Evolutionary conservation across 2,329 filamentous ascomycete species (phyloP).

Genomic region (Alternaria brassicicola): DNA sequence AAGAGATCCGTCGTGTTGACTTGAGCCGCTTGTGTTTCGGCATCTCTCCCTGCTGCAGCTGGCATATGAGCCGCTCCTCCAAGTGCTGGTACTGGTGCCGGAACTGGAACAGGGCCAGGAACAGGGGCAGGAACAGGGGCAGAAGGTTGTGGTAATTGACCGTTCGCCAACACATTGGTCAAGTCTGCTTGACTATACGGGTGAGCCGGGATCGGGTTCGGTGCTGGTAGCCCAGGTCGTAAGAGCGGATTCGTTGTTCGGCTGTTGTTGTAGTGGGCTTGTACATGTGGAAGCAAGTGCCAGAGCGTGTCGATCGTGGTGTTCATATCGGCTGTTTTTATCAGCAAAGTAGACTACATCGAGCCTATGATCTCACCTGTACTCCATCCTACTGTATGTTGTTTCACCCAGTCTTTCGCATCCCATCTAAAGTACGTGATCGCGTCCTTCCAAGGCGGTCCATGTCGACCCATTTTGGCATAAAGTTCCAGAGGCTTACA

Average conservation of each 20-base stretch:
- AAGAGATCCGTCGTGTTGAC: not conserved
- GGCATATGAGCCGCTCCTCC: not conserved
- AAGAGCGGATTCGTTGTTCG: not conserved
- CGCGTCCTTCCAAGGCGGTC: not conserved
- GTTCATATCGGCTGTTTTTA: not conserved
- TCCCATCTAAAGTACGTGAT: not conserved
- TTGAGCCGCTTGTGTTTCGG: not conserved
- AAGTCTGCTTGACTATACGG: not conserved
- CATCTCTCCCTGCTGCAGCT: not conserved
- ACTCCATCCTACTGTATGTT: not conserved
- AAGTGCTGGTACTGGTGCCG: not conserved
- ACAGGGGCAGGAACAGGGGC: not conserved
- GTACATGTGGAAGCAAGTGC: not conserved
- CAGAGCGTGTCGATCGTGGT: not conserved
- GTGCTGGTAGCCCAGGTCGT: not conserved
- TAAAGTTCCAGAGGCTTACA: not conserved
- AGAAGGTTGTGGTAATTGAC: not conserved
- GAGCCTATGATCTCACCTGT: not conserved
- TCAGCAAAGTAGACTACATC: not conserved
- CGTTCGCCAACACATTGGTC: not conserved
- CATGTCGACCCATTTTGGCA: not conserved
- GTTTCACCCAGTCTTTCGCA: not conserved
- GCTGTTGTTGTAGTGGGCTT: not conserved
- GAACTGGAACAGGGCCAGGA: not conserved
- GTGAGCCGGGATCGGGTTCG: not conserved